Percentiles rank a stretch among this genome's conserved stretches.
phyloP scores from a whole-genome alignment of 139 green algal species.

The Chlorella sp. region DNA sequence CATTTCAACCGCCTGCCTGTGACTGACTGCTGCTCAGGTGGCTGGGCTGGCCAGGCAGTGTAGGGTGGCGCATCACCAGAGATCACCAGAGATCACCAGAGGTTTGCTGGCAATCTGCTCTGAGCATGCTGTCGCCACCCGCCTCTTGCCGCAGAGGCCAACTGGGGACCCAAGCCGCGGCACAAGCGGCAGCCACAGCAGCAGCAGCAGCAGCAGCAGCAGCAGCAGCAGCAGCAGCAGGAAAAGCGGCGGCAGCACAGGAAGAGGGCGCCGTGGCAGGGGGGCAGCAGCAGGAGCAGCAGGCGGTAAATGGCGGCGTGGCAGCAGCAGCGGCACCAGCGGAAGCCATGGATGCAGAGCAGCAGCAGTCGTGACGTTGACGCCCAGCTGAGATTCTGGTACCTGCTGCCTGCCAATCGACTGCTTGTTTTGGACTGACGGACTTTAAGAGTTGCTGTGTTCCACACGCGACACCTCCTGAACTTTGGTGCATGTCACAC shows the following conservation, averaged over 20 bases:
- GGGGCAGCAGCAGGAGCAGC: not conserved
- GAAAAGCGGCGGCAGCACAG: not conserved
- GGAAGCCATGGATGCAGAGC: not conserved
- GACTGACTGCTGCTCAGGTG: too few species aligned
- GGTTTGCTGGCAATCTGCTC: too few species aligned
- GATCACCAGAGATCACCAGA: too few species aligned
- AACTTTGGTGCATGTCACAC: too few species aligned
- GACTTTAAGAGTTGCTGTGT: too few species aligned
- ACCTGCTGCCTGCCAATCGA: too few species aligned
- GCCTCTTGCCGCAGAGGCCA: conserved; percentile 51
- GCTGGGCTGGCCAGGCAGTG: too few species aligned
- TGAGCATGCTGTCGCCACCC: too few species aligned
- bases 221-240: not conserved
- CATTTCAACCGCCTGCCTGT: too few species aligned
- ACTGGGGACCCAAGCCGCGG: conserved; percentile 88
- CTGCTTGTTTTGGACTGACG: too few species aligned
- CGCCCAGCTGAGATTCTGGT: too few species aligned
- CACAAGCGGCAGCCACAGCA: conserved; percentile 30
- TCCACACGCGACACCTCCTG: not conserved
- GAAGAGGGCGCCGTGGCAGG: not conserved
- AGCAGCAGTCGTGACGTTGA: not conserved
- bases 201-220: not conserved
- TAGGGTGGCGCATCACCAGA: too few species aligned
- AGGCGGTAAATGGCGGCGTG: not conserved
- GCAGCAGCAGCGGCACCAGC: not conserved